Conservation (phyloP, 352 stramenopile genomes). For the Blastocystis sp. region DNA sequence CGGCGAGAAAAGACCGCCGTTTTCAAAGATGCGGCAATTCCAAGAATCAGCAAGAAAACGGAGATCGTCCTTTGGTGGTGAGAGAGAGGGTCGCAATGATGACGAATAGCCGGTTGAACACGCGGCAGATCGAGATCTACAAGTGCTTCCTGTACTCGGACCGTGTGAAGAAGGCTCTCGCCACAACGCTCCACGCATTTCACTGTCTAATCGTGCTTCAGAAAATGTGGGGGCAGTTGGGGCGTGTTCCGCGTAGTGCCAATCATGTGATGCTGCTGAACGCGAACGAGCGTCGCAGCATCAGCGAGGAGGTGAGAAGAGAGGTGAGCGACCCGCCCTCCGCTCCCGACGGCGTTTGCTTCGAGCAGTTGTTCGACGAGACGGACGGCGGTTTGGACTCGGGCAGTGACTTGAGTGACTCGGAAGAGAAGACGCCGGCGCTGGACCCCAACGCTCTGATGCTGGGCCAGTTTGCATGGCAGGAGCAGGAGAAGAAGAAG, state of each 20-base stretch:
- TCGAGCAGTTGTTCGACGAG: neutral
- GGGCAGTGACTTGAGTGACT: neutral
- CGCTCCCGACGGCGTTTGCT: neutral
- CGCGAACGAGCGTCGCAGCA: neutral
- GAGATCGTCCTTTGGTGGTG: constrained; percentile 63
- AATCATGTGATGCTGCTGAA: constrained; percentile 65
- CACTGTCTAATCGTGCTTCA: constrained; percentile 3
- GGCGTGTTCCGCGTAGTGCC: neutral
- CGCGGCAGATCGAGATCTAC: constrained; percentile 19
- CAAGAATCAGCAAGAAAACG: constrained; percentile 61
- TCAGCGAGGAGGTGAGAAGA: neutral
- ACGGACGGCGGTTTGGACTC: neutral
- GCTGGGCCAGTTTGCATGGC: neutral
- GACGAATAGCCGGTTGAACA: constrained; percentile 26
- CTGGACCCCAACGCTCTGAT: neutral
- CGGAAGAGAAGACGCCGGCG: neutral
- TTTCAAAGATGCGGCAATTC: constrained; percentile 13
- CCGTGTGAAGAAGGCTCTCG: neutral
- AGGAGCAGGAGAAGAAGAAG: neutral
- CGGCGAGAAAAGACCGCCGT: constrained; percentile 27
- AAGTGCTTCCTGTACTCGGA: constrained; percentile 35
- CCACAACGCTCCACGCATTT: neutral
- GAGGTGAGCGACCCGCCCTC: neutral
- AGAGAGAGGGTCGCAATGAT: neutral
- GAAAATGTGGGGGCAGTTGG: neutral